Conservation (phyloP, 371 early-diverging fungal species). For the Rhizoclosmatium hyalinum region DNA sequence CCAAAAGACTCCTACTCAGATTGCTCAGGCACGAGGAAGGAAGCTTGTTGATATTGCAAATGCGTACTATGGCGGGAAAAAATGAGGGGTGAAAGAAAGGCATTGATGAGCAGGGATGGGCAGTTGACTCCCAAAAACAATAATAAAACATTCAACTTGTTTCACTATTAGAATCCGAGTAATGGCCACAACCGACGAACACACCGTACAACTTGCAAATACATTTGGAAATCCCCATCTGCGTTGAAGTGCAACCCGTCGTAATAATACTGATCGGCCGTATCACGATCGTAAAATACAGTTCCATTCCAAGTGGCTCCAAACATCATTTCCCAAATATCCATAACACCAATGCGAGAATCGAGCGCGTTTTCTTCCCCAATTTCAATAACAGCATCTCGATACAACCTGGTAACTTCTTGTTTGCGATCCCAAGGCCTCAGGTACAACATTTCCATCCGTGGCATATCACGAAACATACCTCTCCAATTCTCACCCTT, state of each 20-base stretch:
- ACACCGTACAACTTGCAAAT: background rate
- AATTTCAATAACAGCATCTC: conserved; percentile 4
- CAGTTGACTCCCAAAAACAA: background rate
- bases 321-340: conserved; percentile 25
- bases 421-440: conserved; percentile 14
- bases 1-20: conserved; percentile 85
- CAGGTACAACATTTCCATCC: background rate
- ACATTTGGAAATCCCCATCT: conserved; percentile 7
- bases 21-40: conserved; percentile 89
- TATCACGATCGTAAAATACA: conserved; percentile 14
- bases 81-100: conserved; percentile 6
- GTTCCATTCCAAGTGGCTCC: background rate
- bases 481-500: background rate
- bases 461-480: background rate
- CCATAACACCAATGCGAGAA: conserved; percentile 9
- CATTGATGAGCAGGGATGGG: background rate
- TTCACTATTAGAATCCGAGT: conserved; percentile 15
- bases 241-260: conserved; percentile 25
- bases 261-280: conserved; percentile 14
- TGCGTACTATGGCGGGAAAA: conserved; percentile 50
- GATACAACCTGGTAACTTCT: background rate
- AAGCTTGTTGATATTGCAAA: conserved; percentile 83
- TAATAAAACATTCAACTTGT: background rate
- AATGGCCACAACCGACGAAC: conserved; percentile 14
- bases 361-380: background rate